Evolutionary conservation across 805 yeast species (phyloP).

Genomic region (Saccharomycopsis amapae): DNA sequence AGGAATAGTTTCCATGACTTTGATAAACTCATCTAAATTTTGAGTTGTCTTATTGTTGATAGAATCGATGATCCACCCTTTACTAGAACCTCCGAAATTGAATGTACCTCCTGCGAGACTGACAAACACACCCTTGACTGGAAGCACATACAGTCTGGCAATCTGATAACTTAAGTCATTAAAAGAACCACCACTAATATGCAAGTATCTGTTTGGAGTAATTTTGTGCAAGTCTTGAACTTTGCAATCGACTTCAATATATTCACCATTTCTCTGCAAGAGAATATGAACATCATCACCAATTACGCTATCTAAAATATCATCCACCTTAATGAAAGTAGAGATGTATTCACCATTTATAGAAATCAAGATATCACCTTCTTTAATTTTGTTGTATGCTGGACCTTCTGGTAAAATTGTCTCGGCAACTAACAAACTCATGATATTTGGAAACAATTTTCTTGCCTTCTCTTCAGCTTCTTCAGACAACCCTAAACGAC

Average conservation of each 20-base stretch:
- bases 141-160: slow-evolving; percentile 77
- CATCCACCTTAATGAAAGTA: slow-evolving; percentile 75
- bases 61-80: slow-evolving; percentile 77
- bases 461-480: slow-evolving; percentile 71
- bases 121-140: slow-evolving; percentile 77
- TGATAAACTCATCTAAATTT: slow-evolving; percentile 67
- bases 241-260: slow-evolving; percentile 39
- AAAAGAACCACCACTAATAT: slow-evolving; percentile 81
- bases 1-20: slow-evolving; percentile 71
- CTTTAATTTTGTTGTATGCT: slow-evolving; percentile 10
- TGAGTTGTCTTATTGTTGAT: slow-evolving; percentile 70
- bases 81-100: slow-evolving; percentile 43
- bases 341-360: slow-evolving; percentile 59
- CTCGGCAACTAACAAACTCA: slow-evolving; percentile 13
- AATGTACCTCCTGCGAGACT: slow-evolving; percentile 76
- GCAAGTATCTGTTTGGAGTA: slow-evolving; percentile 75
- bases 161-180: slow-evolving; percentile 82
- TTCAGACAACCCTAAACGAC: slow-evolving; percentile 71
- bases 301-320: slow-evolving; percentile 65
- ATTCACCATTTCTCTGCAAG: slow-evolving; percentile 70
- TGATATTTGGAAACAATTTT: slow-evolving; percentile 53
- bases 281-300: slow-evolving; percentile 49
- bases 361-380: slow-evolving; percentile 67
- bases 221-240: slow-evolving; percentile 76
- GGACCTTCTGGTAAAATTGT: slow-evolving; percentile 16